Evolutionary conservation across 257 asterid species (phyloP).

Genomic region (Lycium barbarum): DNA sequence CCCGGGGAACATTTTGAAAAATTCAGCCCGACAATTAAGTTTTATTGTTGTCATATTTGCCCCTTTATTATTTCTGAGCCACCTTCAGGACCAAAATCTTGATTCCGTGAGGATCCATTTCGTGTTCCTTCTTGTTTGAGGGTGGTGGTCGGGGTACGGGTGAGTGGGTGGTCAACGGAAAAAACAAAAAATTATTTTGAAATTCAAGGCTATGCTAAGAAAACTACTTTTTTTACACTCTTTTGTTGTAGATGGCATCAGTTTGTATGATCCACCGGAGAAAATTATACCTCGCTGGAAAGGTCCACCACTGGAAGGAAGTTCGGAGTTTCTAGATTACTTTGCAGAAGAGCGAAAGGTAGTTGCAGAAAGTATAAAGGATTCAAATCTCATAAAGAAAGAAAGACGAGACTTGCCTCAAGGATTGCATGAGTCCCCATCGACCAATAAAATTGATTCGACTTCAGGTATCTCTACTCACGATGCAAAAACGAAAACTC

Average conservation of each 20-base stretch:
- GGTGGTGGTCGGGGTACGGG: not conserved
- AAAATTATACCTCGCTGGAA: constrained; percentile 93
- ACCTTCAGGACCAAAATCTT: not conserved
- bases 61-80: not conserved
- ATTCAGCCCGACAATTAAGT: not conserved
- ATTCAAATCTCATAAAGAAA: constrained; percentile 47
- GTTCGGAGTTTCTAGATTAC: constrained; percentile 66
- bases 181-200: not conserved
- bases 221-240: not conserved
- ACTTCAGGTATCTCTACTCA: constrained; percentile 37
- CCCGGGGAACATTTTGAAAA: constrained; percentile 1
- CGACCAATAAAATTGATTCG: constrained; percentile 38
- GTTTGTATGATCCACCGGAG: constrained; percentile 86
- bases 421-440: constrained; percentile 52
- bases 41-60: constrained; percentile 15
- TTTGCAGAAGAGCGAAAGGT: constrained; percentile 52
- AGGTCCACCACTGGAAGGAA: constrained; percentile 73
- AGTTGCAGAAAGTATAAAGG: constrained; percentile 48
- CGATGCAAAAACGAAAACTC: constrained; percentile 43
- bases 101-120: not conserved
- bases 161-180: not conserved
- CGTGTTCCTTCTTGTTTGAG: constrained; percentile 7
- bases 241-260: constrained; percentile 72
- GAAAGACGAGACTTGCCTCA: constrained; percentile 35
- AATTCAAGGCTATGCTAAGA: not conserved